These are phyloP conservation scores for Coprinellus aureogranulatus DNA, from an alignment of 768 basidiomycete species.

Conservation along the genomic window DNA sequence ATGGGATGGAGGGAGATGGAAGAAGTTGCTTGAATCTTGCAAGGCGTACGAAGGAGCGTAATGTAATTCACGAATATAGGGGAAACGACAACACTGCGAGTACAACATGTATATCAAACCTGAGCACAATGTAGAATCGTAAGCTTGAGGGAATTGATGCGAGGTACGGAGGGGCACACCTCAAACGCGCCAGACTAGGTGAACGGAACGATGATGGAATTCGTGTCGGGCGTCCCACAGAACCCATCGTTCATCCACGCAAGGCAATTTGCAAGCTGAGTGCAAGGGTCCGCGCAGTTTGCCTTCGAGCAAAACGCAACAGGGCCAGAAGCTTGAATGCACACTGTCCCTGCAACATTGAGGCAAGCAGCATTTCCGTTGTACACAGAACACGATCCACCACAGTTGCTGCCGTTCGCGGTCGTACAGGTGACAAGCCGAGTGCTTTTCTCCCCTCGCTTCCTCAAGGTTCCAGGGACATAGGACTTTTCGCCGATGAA, in stretches of 20 bases:
- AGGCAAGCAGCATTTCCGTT: constrained; percentile 26
- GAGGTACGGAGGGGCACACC: too few relatives aligned
- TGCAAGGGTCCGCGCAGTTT: constrained; percentile 25
- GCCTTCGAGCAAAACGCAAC: constrained; percentile 26
- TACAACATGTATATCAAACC: too few relatives aligned
- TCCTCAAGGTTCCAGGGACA: constrained; percentile 23
- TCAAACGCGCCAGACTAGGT: too few relatives aligned
- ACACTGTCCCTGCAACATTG: constrained; percentile 26
- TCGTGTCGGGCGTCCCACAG: constrained; percentile 29
- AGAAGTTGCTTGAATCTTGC: background rate
- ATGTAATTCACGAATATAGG: background rate
- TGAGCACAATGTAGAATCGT: too few relatives aligned
- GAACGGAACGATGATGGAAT: constrained; percentile 19
- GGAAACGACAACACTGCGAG: too few relatives aligned
- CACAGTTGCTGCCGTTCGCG: constrained; percentile 22
- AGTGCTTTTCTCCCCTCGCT: constrained; percentile 17
- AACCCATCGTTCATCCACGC: constrained; percentile 22
- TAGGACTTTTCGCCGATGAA: constrained; percentile 31
- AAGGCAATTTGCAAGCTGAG: constrained; percentile 18
- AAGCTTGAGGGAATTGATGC: too few relatives aligned
- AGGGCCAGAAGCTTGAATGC: constrained; percentile 27
- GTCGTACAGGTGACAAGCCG: constrained; percentile 28
- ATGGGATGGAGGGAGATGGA: constrained; percentile 43
- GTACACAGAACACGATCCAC: constrained; percentile 30
- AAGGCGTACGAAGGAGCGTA: background rate